A percentile compares a stretch with the other conserved stretches of the same genome.
Conservation (phyloP, 1,284 basidiomycete species). For the Trametes hirsuta region DNA sequence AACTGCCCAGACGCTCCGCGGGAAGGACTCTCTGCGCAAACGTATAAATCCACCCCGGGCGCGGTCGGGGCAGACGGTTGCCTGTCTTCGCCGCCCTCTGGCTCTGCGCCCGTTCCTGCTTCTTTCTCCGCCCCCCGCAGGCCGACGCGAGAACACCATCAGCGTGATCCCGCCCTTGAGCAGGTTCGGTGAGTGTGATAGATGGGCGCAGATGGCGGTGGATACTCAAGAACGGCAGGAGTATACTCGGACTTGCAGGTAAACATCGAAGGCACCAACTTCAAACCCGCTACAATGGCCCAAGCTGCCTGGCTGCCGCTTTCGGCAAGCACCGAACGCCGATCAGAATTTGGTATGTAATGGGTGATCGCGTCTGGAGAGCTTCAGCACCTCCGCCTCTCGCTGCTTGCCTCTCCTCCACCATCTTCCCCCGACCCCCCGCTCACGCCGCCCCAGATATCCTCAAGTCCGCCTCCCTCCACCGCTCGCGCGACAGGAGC, state of each 20-base stretch:
- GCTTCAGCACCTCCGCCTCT: slow-evolving; percentile 1
- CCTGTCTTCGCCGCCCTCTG: slow-evolving; percentile 2
- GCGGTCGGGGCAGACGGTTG: neutral
- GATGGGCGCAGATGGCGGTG: slow-evolving; percentile 8
- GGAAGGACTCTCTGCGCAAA: neutral
- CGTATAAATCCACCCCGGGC: slow-evolving; percentile 15
- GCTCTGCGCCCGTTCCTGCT: slow-evolving; percentile 5
- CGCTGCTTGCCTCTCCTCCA: slow-evolving; percentile 10
- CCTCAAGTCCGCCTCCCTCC: slow-evolving; percentile 47
- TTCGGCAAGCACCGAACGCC: slow-evolving; percentile 47
- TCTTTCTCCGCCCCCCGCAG: slow-evolving; percentile 5
- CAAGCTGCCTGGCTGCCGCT: slow-evolving; percentile 39
- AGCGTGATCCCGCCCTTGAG: slow-evolving; percentile 4
- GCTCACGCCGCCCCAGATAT: slow-evolving; percentile 34
- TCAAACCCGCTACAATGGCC: slow-evolving; percentile 32
- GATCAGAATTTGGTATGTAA: slow-evolving; percentile 52
- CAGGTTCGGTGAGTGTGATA: slow-evolving; percentile 19
- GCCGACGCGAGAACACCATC: neutral
- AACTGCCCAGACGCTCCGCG: slow-evolving; percentile 8
- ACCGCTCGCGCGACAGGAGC: slow-evolving; percentile 41
- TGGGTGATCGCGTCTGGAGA: slow-evolving; percentile 29
- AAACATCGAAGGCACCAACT: neutral
- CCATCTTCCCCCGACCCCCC: slow-evolving; percentile 13
- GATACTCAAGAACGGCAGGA: slow-evolving; percentile 16
- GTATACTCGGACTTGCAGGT: slow-evolving; percentile 11